A percentile compares a stretch with the other conserved stretches of the same genome.
These are phyloP conservation scores for Amphibolis antarctica DNA, from an alignment of 106 monocot genomes.

Conservation along the genomic window DNA sequence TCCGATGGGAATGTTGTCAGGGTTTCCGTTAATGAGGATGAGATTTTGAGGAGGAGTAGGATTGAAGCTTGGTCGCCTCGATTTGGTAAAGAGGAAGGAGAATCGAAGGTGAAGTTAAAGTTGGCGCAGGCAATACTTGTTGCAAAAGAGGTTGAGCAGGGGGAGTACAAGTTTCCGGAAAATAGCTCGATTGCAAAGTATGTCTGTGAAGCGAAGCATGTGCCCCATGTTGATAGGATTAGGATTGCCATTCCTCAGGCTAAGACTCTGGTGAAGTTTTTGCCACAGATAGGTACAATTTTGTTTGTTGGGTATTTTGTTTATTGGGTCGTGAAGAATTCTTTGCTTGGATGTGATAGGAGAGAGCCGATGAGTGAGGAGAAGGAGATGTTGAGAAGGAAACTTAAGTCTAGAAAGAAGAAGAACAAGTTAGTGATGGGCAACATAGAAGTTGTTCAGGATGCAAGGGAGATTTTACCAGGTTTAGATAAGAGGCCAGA, in stretches of 20 bases:
- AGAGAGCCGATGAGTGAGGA: conserved; percentile 34
- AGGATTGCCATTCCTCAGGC: background rate
- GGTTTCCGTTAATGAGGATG: conserved; percentile 38
- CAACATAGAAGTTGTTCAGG: conserved; percentile 32
- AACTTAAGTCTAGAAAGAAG: conserved; percentile 51
- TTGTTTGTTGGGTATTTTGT: conserved; percentile 33
- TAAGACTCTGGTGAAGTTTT: conserved; percentile 11
- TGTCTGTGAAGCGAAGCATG: conserved; percentile 25
- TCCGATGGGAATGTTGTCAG: conserved; percentile 27
- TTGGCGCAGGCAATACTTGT: conserved; percentile 33
- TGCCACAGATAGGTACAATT: conserved; percentile 19
- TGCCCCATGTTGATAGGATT: conserved; percentile 17
- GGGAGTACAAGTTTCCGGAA: conserved; percentile 17
- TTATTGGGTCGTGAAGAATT: conserved; percentile 20
- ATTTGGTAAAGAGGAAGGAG: conserved; percentile 3
- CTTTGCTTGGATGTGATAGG: conserved; percentile 19
- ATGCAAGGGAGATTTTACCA: conserved; percentile 14
- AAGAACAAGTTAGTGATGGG: conserved; percentile 30
- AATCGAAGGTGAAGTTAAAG: conserved; percentile 20
- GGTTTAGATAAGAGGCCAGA: conserved; percentile 25
- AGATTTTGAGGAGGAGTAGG: conserved; percentile 33
- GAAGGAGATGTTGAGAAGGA: conserved; percentile 67
- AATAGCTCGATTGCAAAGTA: conserved; percentile 39
- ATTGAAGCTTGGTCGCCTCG: conserved; percentile 12
- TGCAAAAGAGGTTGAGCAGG: conserved; percentile 35